Percentiles rank a stretch among this genome's conserved stretches.
These are phyloP conservation scores for Linnemannia elongata DNA, from an alignment of 192 early-diverging fungal species.

Conservation along the genomic window DNA sequence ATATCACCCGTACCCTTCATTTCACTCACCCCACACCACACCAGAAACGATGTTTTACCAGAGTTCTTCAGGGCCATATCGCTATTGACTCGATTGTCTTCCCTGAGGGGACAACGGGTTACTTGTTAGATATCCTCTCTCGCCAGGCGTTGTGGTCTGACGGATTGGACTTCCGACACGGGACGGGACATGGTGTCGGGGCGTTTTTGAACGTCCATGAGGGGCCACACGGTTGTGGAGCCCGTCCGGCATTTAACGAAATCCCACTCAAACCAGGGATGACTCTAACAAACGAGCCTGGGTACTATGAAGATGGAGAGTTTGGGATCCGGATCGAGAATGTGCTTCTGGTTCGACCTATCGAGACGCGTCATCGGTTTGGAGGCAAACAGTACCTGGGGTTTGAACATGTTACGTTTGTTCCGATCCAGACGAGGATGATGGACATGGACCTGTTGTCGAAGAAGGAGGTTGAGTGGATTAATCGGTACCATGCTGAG, in stretches of 20 bases:
- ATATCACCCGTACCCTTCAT: constrained; percentile 94
- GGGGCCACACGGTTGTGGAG: constrained; percentile 94
- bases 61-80: constrained; percentile 98
- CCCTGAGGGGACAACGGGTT: constrained; percentile 89
- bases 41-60: constrained; percentile 93
- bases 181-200: constrained; percentile 98
- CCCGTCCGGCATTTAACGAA: constrained; percentile 78
- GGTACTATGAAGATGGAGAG: constrained; percentile 95
- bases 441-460: constrained; percentile 78
- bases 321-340: constrained; percentile 99
- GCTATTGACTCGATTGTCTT: constrained; percentile 90
- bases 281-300: constrained; percentile 97
- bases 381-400: constrained; percentile 84
- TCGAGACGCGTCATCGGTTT: constrained; percentile 83
- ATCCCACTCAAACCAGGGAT: constrained; percentile 86
- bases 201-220: constrained; percentile 95
- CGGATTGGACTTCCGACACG: constrained; percentile 96
- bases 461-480: constrained; percentile 83
- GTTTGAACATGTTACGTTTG: constrained; percentile 93
- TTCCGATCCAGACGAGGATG: constrained; percentile 88
- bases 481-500: constrained; percentile 87
- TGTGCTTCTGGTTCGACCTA: constrained; percentile 83
- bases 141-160: constrained; percentile 89
- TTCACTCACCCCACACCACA: constrained; percentile 86
- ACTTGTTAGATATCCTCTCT: constrained; percentile 88